Conservation (phyloP, 805 yeast species). For the Candida corydali region DNA sequence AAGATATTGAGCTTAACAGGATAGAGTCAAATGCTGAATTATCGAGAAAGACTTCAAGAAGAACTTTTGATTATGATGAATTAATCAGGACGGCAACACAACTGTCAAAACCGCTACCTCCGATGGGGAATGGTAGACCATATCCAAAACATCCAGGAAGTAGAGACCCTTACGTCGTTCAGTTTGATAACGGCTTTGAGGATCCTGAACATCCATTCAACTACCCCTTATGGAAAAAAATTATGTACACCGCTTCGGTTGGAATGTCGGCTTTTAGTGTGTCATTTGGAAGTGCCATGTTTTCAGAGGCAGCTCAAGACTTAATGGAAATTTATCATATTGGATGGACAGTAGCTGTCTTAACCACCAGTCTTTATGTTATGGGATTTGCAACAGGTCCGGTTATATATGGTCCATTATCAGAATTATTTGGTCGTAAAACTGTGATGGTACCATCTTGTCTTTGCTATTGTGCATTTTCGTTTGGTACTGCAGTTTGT, state of each 20-base stretch:
- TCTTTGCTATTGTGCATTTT: constrained; percentile 34
- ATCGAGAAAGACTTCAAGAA: constrained; percentile 13
- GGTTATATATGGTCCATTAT: constrained; percentile 60
- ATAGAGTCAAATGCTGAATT: constrained; percentile 1
- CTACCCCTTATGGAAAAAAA: constrained; percentile 46
- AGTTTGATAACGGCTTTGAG: constrained; percentile 63
- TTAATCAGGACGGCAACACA: constrained; percentile 23
- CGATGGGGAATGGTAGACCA: constrained; percentile 64
- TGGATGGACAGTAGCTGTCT: constrained; percentile 62
- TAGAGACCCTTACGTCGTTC: constrained; percentile 55
- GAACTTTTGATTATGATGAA: constrained; percentile 24
- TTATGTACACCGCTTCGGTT: constrained; percentile 20
- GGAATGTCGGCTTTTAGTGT: constrained; percentile 37
- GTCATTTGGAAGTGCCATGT: constrained; percentile 82
- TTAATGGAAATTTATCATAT: constrained; percentile 52
- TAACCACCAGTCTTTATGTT: constrained; percentile 79
- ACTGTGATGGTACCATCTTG: constrained; percentile 42
- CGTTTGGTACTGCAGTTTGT: constrained; percentile 70
- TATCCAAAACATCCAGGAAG: constrained; percentile 62
- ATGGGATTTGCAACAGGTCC: constrained; percentile 94
- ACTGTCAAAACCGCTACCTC: constrained; percentile 28
- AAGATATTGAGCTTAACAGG: background rate
- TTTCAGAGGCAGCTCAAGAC: constrained; percentile 54
- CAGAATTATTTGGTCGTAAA: constrained; percentile 35
- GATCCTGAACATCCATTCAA: constrained; percentile 83